Conservation (phyloP, 139 green algal genomes). For the Micromonas pusilla region DNA sequence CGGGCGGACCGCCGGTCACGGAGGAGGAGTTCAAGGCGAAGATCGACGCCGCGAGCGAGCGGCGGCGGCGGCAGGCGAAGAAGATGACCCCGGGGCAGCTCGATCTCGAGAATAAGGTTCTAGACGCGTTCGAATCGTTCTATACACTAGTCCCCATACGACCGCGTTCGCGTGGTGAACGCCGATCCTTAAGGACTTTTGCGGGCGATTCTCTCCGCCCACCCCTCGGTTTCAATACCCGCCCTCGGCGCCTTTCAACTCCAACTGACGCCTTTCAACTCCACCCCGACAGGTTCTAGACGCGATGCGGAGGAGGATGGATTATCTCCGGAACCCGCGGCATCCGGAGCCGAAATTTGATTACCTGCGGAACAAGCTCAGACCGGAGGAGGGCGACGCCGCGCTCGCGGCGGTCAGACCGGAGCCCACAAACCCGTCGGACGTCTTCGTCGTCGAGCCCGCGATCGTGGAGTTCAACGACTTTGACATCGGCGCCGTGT, state of each 20-base stretch:
- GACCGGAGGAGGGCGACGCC: not conserved
- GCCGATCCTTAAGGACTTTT: no score
- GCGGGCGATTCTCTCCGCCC: no score
- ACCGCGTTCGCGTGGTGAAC: no score
- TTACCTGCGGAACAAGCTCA: not conserved
- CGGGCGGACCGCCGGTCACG: not conserved
- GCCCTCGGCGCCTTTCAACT: no score
- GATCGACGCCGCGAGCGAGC: not conserved
- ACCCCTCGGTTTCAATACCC: no score
- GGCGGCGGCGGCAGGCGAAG: no score
- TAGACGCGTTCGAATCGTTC: not conserved
- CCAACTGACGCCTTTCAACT: no score
- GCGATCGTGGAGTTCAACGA: conserved; percentile 47
- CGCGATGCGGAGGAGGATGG: not conserved
- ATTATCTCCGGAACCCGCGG: not conserved
- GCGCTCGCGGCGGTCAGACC: no score
- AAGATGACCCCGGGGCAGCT: not conserved
- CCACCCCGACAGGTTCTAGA: not conserved
- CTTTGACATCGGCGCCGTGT: conserved; percentile 25
- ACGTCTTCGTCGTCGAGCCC: conserved; percentile 44
- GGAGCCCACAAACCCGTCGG: no score
- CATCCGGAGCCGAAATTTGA: not conserved
- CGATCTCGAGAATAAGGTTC: not conserved
- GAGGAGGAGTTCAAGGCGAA: not conserved
- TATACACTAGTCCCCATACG: no score